Evolutionary conservation across 139 green algal genomes (phyloP).

Genomic region (Volvox reticuliferus): DNA sequence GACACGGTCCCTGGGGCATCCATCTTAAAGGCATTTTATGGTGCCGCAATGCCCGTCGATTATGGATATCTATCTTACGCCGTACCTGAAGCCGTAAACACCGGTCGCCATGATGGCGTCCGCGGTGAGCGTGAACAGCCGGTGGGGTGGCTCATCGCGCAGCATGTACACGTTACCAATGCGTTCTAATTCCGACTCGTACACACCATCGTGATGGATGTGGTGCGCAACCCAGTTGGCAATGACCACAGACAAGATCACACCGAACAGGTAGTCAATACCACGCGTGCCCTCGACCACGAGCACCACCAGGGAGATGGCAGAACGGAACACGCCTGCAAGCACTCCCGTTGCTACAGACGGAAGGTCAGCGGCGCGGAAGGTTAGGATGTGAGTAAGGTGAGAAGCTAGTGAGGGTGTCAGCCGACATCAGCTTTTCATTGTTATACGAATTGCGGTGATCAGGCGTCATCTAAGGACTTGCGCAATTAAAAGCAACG

Average conservation of each 20-base stretch:
- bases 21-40: no score
- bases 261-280: conserved; percentile 88
- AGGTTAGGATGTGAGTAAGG: no score
- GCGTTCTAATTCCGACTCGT: conserved; percentile 90
- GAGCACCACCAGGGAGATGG: conserved; percentile 92
- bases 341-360: conserved; percentile 76
- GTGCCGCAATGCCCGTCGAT: no score
- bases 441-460: no score
- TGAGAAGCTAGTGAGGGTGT: no score
- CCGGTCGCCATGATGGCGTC: conserved; percentile 79
- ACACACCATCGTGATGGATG: conserved; percentile 87
- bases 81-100: conserved; percentile 69
- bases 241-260: conserved; percentile 90
- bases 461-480: no score
- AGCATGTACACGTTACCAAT: conserved; percentile 87
- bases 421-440: no score
- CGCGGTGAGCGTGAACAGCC: conserved; percentile 72
- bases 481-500: no score
- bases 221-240: conserved; percentile 86
- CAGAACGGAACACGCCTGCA: conserved; percentile 89
- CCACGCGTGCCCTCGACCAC: conserved; percentile 87
- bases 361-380: no score
- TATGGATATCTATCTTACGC: no score
- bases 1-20: no score
- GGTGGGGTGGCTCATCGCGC: conserved; percentile 78